A percentile compares a stretch with the other conserved stretches of the same genome.
Conservation (phyloP, 768 basidiomycete genomes). For the Auriscalpium vulgare region DNA sequence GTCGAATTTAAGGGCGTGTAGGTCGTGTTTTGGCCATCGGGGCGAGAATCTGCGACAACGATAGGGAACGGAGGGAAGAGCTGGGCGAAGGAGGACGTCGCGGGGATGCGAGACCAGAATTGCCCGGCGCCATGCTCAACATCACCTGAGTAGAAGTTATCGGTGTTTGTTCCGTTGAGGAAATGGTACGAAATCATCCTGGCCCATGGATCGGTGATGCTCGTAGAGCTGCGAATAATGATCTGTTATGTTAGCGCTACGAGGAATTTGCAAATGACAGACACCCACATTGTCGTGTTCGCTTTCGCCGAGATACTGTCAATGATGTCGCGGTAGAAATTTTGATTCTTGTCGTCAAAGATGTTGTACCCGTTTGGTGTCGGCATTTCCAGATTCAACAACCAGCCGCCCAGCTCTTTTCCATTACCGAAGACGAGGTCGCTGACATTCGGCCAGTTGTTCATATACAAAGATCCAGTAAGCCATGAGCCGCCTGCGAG, state of each 20-base stretch:
- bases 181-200: conserved; percentile 70
- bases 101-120: conserved; percentile 52
- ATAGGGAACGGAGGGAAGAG: conserved; percentile 59
- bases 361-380: conserved; percentile 45
- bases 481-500: conserved; percentile 58
- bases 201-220: conserved; percentile 56
- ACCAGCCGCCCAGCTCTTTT: conserved; percentile 40
- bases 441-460: conserved; percentile 50
- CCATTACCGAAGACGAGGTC: conserved; percentile 56
- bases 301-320: conserved; percentile 52
- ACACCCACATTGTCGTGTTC: conserved; percentile 40
- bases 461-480: conserved; percentile 52
- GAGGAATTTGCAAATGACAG: too few relatives aligned
- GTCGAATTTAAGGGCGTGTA: conserved; percentile 32
- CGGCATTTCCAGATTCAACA: conserved; percentile 47
- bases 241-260: too few relatives aligned
- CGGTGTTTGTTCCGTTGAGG: conserved; percentile 50
- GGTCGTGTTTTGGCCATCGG: conserved; percentile 35
- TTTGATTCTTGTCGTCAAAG: conserved; percentile 37
- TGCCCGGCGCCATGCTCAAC: conserved; percentile 66
- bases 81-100: conserved; percentile 42
- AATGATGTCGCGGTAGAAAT: conserved; percentile 46
- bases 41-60: conserved; percentile 48
- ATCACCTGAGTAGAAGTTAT: conserved; percentile 53
- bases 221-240: conserved; percentile 43